These are phyloP conservation scores for Solanum medicagineum DNA, from an alignment of 257 asterid genomes.

Conservation along the genomic window DNA sequence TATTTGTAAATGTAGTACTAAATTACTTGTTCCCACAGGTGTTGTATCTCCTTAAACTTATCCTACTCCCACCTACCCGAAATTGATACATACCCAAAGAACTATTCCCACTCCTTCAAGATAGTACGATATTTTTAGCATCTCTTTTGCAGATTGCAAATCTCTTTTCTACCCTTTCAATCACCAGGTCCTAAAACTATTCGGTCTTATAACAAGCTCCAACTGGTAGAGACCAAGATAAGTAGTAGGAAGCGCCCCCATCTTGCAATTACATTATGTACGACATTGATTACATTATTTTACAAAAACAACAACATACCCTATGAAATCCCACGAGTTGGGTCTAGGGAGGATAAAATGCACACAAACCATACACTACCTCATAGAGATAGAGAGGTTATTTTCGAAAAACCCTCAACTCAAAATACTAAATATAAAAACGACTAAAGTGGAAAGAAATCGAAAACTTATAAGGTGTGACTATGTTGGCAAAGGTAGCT, in stretches of 20 bases:
- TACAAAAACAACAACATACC: no score
- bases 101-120: neutral
- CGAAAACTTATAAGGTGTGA: no score
- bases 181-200: neutral
- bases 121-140: neutral
- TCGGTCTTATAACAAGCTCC: neutral
- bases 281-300: neutral
- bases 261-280: neutral
- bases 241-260: neutral
- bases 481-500: neutral
- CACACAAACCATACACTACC: no score
- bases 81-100: neutral
- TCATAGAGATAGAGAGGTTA: no score
- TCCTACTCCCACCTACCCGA: neutral
- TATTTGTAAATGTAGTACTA: neutral
- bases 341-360: no score
- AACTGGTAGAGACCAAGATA: neutral
- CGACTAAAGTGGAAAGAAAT: no score
- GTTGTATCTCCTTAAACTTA: neutral
- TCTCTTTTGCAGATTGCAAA: neutral
- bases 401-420: no score
- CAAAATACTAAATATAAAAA: no score
- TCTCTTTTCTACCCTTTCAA: neutral
- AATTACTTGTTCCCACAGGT: neutral
- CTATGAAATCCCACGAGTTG: no score